phyloP scores from a whole-genome alignment of 768 basidiomycete genomes.

The Boletus reticuloceps region DNA sequence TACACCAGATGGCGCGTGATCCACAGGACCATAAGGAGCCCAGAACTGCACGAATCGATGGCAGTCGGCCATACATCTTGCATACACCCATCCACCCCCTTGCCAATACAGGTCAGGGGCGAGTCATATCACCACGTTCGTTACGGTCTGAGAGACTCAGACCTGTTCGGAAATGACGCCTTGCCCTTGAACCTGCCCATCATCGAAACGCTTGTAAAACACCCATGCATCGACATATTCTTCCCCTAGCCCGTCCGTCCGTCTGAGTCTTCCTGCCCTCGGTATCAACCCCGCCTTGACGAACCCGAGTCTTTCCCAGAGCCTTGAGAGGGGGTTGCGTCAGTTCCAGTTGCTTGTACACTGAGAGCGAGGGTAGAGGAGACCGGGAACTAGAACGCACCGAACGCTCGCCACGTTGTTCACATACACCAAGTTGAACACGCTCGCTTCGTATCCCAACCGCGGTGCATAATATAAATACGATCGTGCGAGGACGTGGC shows the following conservation, averaged over 20 bases:
- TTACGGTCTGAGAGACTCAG: too few relatives aligned
- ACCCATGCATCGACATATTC: conserved; percentile 90
- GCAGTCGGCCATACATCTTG: too few relatives aligned
- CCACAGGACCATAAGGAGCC: too few relatives aligned
- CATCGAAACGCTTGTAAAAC: conserved; percentile 74
- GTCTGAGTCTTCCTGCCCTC: conserved; percentile 67
- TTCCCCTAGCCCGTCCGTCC: conserved; percentile 67
- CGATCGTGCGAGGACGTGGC: conserved; percentile 68
- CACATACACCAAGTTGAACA: conserved; percentile 91
- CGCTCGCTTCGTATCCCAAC: conserved; percentile 72
- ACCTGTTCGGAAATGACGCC: background rate
- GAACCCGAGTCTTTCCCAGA: conserved; percentile 88
- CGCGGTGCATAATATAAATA: conserved; percentile 79
- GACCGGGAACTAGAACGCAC: conserved; percentile 31
- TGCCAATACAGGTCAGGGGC: too few relatives aligned
- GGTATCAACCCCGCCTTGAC: conserved; percentile 75
- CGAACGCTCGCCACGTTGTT: conserved; percentile 75
- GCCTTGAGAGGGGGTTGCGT: conserved; percentile 8
- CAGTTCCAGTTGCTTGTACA: background rate
- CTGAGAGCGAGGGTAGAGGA: too few relatives aligned
- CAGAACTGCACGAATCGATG: too few relatives aligned
- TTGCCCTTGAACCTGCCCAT: conserved; percentile 12
- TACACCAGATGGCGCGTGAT: too few relatives aligned
- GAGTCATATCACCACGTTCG: too few relatives aligned
- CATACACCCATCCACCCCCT: too few relatives aligned